Percentiles rank a stretch among this genome's conserved stretches.
Conservation (phyloP, 306 rosid genomes). For the Cotoneaster glaucophyllus region DNA sequence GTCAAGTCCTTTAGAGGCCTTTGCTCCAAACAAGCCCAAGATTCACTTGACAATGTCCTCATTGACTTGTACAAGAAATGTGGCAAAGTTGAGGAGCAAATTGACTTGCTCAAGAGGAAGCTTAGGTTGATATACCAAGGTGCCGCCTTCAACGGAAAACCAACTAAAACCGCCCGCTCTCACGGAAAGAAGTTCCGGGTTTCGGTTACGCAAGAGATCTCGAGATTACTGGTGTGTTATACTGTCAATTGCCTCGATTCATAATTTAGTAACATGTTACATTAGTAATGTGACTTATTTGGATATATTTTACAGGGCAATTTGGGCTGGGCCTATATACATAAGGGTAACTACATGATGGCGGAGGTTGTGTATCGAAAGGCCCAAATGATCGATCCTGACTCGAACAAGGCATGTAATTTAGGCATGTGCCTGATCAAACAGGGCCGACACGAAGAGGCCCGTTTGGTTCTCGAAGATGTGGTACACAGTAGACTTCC, state of each 20-base stretch:
- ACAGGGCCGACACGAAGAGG: constrained; percentile 29
- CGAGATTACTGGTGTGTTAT: constrained; percentile 31
- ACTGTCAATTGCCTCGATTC: not conserved
- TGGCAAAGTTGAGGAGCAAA: constrained; percentile 77
- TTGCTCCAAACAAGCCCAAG: constrained; percentile 83
- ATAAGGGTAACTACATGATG: constrained; percentile 38
- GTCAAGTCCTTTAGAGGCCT: constrained; percentile 52
- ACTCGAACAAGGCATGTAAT: constrained; percentile 39
- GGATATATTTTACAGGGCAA: constrained; percentile 24
- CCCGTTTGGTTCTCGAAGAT: constrained; percentile 20
- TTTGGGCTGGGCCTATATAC: constrained; percentile 51
- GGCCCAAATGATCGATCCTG: constrained; percentile 50
- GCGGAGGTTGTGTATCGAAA: constrained; percentile 36
- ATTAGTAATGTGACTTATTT: not conserved
- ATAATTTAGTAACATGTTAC: not conserved
- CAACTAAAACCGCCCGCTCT: constrained; percentile 45
- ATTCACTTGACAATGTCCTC: constrained; percentile 81
- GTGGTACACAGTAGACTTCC: constrained; percentile 19
- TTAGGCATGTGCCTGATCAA: constrained; percentile 30
- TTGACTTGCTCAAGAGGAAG: constrained; percentile 56
- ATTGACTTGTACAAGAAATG: constrained; percentile 85
- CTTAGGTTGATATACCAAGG: constrained; percentile 39
- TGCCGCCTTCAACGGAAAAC: constrained; percentile 33
- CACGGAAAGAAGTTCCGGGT: constrained; percentile 45
- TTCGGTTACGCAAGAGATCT: constrained; percentile 41